phyloP scores from a whole-genome alignment of 2,329 filamentous ascomycete species.

The Botrytis fabae region DNA sequence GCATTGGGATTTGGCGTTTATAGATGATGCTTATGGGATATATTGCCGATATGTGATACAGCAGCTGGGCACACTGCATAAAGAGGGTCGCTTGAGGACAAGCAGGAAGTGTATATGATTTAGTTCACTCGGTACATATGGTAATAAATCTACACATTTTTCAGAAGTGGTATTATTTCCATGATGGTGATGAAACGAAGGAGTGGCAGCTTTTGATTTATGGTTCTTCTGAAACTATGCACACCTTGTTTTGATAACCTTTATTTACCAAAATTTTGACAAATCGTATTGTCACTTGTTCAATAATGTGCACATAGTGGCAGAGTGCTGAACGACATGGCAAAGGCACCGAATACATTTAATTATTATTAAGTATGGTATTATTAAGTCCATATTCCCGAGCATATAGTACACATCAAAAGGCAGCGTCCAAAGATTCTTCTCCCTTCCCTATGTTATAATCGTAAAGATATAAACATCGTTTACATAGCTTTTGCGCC shows the following conservation, averaged over 20 bases:
- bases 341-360: neutral
- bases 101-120: conserved; percentile 2
- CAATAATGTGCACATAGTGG: neutral
- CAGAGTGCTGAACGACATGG: neutral
- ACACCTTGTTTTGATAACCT: neutral
- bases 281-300: neutral
- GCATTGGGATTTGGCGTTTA: conserved; percentile 10
- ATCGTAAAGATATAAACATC: conserved; percentile 10
- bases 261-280: neutral
- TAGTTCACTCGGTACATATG: conserved; percentile 4
- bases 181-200: neutral
- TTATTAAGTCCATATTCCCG: neutral
- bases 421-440: neutral
- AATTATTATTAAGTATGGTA: conserved; percentile 6
- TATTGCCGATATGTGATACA: neutral
- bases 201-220: neutral
- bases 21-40: neutral
- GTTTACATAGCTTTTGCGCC: neutral
- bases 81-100: neutral
- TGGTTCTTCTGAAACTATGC: neutral
- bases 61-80: neutral
- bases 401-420: conserved; percentile 7
- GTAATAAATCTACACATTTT: neutral
- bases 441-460: neutral
- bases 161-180: neutral